These are phyloP conservation scores for Fusarium sp. DNA, from an alignment of 2,329 filamentous ascomycete species.

Conservation along the genomic window DNA sequence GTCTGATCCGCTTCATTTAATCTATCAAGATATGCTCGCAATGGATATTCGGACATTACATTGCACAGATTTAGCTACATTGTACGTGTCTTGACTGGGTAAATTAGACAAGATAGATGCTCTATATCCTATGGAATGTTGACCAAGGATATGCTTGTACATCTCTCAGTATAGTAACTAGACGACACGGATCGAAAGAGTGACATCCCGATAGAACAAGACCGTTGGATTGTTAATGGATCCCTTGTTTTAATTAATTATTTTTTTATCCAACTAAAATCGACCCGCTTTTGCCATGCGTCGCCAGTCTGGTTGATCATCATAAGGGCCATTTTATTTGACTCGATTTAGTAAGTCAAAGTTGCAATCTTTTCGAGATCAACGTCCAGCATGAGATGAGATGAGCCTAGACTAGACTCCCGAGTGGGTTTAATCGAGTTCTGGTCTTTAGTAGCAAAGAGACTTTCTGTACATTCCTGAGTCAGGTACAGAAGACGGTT, in stretches of 20 bases:
- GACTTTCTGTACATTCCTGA: slow-evolving; percentile 31
- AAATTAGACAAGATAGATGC: not conserved
- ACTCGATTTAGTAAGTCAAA: not conserved
- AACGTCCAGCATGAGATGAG: slow-evolving; percentile 5
- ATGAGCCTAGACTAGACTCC: not conserved
- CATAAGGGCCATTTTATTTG: slow-evolving; percentile 10
- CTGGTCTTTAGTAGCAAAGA: not conserved
- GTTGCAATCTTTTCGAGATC: slow-evolving; percentile 11
- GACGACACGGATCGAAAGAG: slow-evolving; percentile 3
- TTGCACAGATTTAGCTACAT: not conserved
- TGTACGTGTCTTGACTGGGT: not conserved
- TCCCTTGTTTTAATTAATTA: not conserved
- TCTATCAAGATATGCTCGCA: not conserved
- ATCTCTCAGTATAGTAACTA: not conserved
- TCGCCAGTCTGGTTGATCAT: slow-evolving; percentile 8
- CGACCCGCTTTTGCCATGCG: slow-evolving; percentile 33
- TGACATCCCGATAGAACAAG: slow-evolving; percentile 25
- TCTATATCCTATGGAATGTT: not conserved
- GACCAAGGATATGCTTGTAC: not conserved
- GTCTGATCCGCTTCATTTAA: not conserved
- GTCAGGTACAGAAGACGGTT: slow-evolving; percentile 12
- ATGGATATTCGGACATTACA: not conserved
- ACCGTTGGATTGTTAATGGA: slow-evolving; percentile 16
- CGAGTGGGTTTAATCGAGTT: not conserved
- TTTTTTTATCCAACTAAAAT: not conserved